These are phyloP conservation scores for Starmerella tilneyi DNA, from an alignment of 805 yeast species.

Conservation along the genomic window DNA sequence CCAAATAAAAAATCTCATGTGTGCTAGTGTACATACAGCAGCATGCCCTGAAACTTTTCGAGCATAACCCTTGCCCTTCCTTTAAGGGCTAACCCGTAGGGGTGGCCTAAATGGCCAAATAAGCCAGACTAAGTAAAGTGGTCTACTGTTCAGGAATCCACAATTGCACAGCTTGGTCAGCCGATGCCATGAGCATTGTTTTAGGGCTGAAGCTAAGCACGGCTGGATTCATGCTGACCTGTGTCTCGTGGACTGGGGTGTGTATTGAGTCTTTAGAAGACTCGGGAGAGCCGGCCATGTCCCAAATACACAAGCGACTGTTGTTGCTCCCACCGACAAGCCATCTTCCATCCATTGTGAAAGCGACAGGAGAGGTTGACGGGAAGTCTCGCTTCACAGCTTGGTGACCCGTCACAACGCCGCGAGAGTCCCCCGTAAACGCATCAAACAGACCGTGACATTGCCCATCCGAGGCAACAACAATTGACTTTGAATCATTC, in stretches of 20 bases:
- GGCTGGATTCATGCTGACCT: constrained; percentile 21
- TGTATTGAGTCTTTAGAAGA: constrained; percentile 16
- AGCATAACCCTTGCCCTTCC: no score
- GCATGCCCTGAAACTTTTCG: constrained; percentile 1
- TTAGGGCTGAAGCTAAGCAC: constrained; percentile 46
- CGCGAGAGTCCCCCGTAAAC: constrained; percentile 45
- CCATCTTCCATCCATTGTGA: constrained; percentile 58
- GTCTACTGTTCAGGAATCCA: constrained; percentile 31
- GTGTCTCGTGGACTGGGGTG: constrained; percentile 24
- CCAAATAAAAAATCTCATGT: not conserved
- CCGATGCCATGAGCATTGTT: constrained; percentile 51
- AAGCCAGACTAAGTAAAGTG: not conserved
- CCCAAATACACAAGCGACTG: constrained; percentile 47
- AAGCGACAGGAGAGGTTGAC: constrained; percentile 43
- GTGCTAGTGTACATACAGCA: not conserved
- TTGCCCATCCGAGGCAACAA: constrained; percentile 47
- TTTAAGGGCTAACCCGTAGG: no score
- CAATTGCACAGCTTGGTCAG: constrained; percentile 43
- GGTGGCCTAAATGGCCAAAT: not conserved
- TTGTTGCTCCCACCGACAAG: constrained; percentile 52
- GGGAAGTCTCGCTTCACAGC: constrained; percentile 36
- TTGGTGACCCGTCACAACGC: constrained; percentile 40
- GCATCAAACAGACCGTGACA: constrained; percentile 60
- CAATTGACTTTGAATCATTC: constrained; percentile 57
- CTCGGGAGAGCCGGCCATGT: constrained; percentile 27